A percentile compares a stretch with the other conserved stretches of the same genome.
These are phyloP conservation scores for Plectosphaerella plurivora DNA, from an alignment of 2,329 filamentous ascomycete genomes.

Conservation along the genomic window DNA sequence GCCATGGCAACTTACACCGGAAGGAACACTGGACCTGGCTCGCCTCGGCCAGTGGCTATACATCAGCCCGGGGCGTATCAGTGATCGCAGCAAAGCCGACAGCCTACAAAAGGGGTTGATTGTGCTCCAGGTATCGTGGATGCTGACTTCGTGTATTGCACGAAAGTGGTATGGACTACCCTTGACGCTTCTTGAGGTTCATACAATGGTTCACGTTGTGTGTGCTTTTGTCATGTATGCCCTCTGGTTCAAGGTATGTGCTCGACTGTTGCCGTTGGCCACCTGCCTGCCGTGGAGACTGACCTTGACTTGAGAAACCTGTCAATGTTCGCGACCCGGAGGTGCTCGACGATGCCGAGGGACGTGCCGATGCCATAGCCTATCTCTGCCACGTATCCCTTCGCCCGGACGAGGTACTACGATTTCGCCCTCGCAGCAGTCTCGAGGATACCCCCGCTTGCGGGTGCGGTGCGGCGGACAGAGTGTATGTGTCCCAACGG, in stretches of 20 bases:
- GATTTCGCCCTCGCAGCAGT: not conserved
- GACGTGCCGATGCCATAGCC: not conserved
- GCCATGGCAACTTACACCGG: slow-evolving; percentile 2
- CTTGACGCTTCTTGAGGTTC: slow-evolving; percentile 29
- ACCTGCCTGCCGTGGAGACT: not conserved
- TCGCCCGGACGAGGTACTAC: not conserved
- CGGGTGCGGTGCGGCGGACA: not conserved
- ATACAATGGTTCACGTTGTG: slow-evolving; percentile 23
- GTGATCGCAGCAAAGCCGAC: slow-evolving; percentile 32
- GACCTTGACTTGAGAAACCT: not conserved
- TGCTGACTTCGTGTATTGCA: slow-evolving; percentile 26
- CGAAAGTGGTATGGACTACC: slow-evolving; percentile 25
- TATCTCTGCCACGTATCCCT: not conserved
- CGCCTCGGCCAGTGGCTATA: not conserved
- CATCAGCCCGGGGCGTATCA: slow-evolving; percentile 14
- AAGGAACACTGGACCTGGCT: slow-evolving; percentile 7
- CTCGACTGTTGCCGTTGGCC: not conserved
- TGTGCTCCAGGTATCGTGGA: slow-evolving; percentile 31
- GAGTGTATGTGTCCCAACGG: not conserved
- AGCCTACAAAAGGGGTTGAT: slow-evolving; percentile 28
- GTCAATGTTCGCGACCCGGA: not conserved
- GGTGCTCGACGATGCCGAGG: not conserved
- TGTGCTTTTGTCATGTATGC: slow-evolving; percentile 6
- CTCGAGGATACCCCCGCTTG: not conserved
- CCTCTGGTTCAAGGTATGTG: not conserved